A percentile compares a stretch with the other conserved stretches of the same genome.
These are phyloP conservation scores for Uronychia binucleata DNA, from an alignment of 73 alveolate genomes.

Conservation along the genomic window DNA sequence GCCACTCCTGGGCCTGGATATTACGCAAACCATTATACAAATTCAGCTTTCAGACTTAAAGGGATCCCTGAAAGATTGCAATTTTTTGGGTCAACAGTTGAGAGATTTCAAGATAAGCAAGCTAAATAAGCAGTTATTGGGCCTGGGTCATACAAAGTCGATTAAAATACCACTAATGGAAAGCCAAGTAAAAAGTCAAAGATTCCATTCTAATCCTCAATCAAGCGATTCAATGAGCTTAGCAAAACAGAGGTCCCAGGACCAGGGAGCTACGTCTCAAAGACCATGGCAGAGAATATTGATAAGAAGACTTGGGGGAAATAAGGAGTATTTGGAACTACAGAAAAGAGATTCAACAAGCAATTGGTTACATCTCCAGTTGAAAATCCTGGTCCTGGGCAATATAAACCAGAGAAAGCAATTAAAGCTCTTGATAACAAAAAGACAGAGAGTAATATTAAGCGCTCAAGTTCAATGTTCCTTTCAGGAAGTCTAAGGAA, in stretches of 20 bases:
- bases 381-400: slow-evolving; percentile 72
- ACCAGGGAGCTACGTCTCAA: slow-evolving; percentile 63
- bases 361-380: slow-evolving; percentile 3
- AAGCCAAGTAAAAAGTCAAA: not conserved
- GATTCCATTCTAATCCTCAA: slow-evolving; percentile 4
- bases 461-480: slow-evolving; percentile 41
- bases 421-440: slow-evolving; percentile 7
- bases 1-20: slow-evolving; percentile 81
- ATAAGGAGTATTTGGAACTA: slow-evolving; percentile 78
- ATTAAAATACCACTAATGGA: not conserved
- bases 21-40: slow-evolving; percentile 37
- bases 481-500: slow-evolving; percentile 25
- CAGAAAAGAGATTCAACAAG: slow-evolving; percentile 60
- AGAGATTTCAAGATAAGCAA: slow-evolving; percentile 46
- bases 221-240: slow-evolving; percentile 15
- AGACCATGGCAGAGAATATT: slow-evolving; percentile 38
- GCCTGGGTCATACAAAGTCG: slow-evolving; percentile 17
- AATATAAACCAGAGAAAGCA: slow-evolving; percentile 61
- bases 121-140: not conserved
- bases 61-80: slow-evolving; percentile 59
- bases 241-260: slow-evolving; percentile 54
- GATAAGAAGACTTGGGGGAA: slow-evolving; percentile 72
- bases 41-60: slow-evolving; percentile 40
- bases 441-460: slow-evolving; percentile 30
- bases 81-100: slow-evolving; percentile 74